Conservation (phyloP, 176 grass and related monocot species). For the Carex myosuroides region DNA sequence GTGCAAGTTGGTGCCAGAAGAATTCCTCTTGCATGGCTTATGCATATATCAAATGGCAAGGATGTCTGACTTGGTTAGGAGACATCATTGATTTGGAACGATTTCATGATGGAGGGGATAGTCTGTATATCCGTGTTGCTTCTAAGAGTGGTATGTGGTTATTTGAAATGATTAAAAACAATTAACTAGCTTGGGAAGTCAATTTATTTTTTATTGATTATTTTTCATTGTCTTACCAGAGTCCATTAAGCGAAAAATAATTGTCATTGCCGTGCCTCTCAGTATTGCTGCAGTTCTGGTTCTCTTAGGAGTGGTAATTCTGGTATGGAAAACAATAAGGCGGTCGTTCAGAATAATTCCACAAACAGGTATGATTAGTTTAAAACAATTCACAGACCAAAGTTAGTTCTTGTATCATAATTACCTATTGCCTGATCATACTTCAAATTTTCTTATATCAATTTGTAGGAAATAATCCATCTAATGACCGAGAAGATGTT, state of each 20-base stretch:
- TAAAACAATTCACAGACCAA: background rate
- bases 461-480: background rate
- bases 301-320: background rate
- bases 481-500: background rate
- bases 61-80: background rate
- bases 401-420: background rate
- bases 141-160: background rate
- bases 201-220: background rate
- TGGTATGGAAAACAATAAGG: background rate
- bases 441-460: background rate
- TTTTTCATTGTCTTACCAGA: background rate
- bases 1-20: background rate
- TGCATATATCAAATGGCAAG: background rate
- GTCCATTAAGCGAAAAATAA: background rate
- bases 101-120: background rate
- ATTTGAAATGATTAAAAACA: background rate
- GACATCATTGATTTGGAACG: background rate
- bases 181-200: background rate
- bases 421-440: background rate
- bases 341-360: background rate
- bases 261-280: background rate
- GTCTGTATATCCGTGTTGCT: slow-evolving; percentile 6
- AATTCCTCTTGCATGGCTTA: slow-evolving; percentile 10
- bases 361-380: background rate
- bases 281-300: background rate